These are phyloP conservation scores for Diutina pseudorugosa DNA, from an alignment of 1,139 yeast species.

Conservation along the genomic window DNA sequence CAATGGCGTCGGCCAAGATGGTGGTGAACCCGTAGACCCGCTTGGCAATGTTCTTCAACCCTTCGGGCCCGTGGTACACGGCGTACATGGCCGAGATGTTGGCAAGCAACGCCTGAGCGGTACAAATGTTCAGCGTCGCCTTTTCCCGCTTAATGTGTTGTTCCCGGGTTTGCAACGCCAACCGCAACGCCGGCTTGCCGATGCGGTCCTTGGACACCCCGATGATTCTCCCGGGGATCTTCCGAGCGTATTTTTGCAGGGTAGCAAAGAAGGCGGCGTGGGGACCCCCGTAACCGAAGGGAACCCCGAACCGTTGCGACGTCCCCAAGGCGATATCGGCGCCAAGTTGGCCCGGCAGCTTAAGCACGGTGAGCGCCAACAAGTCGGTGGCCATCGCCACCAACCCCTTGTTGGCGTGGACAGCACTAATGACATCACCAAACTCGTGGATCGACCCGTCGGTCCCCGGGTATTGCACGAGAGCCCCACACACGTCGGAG, in stretches of 20 bases:
- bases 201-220: slow-evolving; percentile 89
- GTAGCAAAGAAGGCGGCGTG: slow-evolving; percentile 97
- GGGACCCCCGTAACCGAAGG: slow-evolving; percentile 97
- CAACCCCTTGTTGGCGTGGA: slow-evolving; percentile 65
- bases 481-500: slow-evolving; percentile 57
- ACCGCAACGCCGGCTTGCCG: slow-evolving; percentile 78
- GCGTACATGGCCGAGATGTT: slow-evolving; percentile 94
- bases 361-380: slow-evolving; percentile 72
- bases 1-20: slow-evolving; percentile 50
- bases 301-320: slow-evolving; percentile 94
- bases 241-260: slow-evolving; percentile 63
- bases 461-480: slow-evolving; percentile 86
- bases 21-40: slow-evolving; percentile 71
- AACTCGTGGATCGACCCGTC: slow-evolving; percentile 60
- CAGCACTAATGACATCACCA: slow-evolving; percentile 43
- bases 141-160: slow-evolving; percentile 96
- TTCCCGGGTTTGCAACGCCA: slow-evolving; percentile 95
- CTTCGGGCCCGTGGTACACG: slow-evolving; percentile 91
- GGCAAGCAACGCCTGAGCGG: slow-evolving; percentile 93
- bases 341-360: slow-evolving; percentile 75
- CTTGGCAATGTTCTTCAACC: slow-evolving; percentile 68
- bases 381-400: slow-evolving; percentile 83
- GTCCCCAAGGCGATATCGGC: slow-evolving; percentile 93
- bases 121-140: slow-evolving; percentile 95
- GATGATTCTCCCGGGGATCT: slow-evolving; percentile 92